Evolutionary conservation across 2,329 filamentous ascomycete genomes (phyloP), one percentile per base, ranked within the genome.

Genomic region (Byssothecium circinans): DNA sequence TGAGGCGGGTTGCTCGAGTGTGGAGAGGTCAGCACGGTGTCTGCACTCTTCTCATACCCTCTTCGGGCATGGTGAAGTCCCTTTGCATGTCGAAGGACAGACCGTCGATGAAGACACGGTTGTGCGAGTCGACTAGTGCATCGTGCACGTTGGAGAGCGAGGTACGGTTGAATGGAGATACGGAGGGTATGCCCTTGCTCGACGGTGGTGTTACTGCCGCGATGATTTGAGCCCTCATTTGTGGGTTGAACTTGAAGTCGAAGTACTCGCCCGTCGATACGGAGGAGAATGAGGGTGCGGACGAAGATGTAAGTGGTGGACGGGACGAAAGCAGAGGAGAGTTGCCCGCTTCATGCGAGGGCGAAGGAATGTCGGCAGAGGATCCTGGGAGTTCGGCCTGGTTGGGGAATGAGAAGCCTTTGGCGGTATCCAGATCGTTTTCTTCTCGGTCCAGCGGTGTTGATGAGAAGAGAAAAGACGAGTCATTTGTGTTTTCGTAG

Each of bases 21-120:
- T 11, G 35, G 44, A 29, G 41, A 11, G 20, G 2, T 50, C 52
- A 68, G 43, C 60, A 65, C 7, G 64, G 64, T 33, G 65, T 69
- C 14, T 49, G 51, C 6, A 62, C 45, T 40, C 53, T 44, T 19
- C 32, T 41, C 29, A 49, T 33, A 27, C 37, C 36, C 20, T 47
- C 43, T 12, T 52, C 57, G 1, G 66, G 56, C 36, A 60, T 51
- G 15, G 56, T 49, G 12, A 68, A 59, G 45, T 68, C 61, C 37
- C 57, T 49, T 4, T 68, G 39, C 57, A 71, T 64, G 42, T 71
- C 68, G 38, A 71, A 70, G 0, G 65, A 63, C 57, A 69, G 59
- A 39, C 68, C 68, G 35, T 71, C 67, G 19, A 70, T 61, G 10
- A 58, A 53, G 12, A 71, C 60, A 11, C 64, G 51, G 3, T 67